phyloP scores from a whole-genome alignment of 352 stramenopile species.

The Globisporangium sylvaticum region DNA sequence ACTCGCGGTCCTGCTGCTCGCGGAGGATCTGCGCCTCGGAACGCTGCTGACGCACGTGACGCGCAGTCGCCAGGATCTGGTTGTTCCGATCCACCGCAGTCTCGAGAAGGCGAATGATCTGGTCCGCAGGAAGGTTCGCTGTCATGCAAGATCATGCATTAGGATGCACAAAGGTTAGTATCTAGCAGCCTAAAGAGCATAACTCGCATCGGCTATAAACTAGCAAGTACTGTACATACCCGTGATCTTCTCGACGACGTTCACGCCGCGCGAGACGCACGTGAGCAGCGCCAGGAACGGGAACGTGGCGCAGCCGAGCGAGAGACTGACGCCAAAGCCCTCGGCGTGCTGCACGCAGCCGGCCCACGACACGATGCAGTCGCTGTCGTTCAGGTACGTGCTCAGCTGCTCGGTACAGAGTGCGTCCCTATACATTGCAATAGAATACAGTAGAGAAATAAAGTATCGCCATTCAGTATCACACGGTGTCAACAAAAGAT shows the following conservation, averaged over 20 bases:
- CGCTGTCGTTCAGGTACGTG: constrained; percentile 72
- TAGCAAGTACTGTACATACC: constrained; percentile 18
- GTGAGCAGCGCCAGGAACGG: constrained; percentile 78
- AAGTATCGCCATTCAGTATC: constrained; percentile 4
- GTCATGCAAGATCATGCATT: neutral
- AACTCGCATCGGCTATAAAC: no score
- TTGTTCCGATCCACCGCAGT: constrained; percentile 66
- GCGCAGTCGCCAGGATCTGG: constrained; percentile 62
- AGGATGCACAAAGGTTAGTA: neutral
- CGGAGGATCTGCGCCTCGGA: constrained; percentile 86
- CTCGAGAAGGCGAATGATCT: constrained; percentile 64
- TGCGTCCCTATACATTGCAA: constrained; percentile 26
- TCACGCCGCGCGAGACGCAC: constrained; percentile 72
- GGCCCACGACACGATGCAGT: constrained; percentile 80
- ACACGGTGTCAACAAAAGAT: neutral
- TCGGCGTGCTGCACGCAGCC: constrained; percentile 78
- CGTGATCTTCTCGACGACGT: constrained; percentile 85
- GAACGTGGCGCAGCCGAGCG: constrained; percentile 80
- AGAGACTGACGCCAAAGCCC: constrained; percentile 74
- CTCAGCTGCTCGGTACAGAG: constrained; percentile 73
- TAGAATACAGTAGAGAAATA: constrained; percentile 1
- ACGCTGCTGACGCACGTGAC: constrained; percentile 67
- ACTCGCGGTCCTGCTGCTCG: constrained; percentile 92
- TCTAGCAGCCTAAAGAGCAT: neutral
- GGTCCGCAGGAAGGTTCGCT: constrained; percentile 55